These are phyloP conservation scores for Fusarium kyushuense DNA, from an alignment of 2,329 filamentous ascomycete genomes.

Conservation along the genomic window DNA sequence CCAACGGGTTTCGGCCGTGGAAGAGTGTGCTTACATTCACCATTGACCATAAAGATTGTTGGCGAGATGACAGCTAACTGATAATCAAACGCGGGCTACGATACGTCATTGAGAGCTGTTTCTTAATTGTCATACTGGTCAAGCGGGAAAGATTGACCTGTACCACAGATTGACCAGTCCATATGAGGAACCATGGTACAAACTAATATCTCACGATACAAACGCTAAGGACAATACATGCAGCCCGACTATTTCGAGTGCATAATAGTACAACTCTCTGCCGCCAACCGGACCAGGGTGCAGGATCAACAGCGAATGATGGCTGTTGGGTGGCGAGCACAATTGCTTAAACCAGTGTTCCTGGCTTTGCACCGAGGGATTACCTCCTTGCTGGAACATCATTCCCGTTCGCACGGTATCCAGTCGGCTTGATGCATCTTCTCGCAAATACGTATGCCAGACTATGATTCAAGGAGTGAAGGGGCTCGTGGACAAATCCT, in stretches of 20 bases:
- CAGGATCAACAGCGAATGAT: conserved; percentile 28
- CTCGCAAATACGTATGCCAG: conserved; percentile 7
- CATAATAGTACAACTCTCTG: conserved; percentile 18
- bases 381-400: conserved; percentile 1
- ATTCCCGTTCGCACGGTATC: conserved; percentile 37
- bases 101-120: not conserved
- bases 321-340: conserved; percentile 1
- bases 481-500: not conserved
- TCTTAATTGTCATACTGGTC: not conserved
- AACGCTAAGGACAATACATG: conserved; percentile 26
- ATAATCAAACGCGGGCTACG: not conserved
- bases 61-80: not conserved
- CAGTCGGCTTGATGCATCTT: conserved; percentile 32
- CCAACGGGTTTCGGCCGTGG: not conserved
- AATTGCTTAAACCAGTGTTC: not conserved
- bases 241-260: conserved; percentile 15
- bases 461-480: conserved; percentile 9
- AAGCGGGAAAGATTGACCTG: conserved; percentile 2
- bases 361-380: conserved; percentile 3
- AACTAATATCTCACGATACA: conserved; percentile 25
- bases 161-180: conserved; percentile 20
- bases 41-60: not conserved
- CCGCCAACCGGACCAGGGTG: conserved; percentile 31
- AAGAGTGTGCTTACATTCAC: not conserved
- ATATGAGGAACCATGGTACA: conserved; percentile 24